phyloP scores from a whole-genome alignment of 1,284 basidiomycete genomes.

The Lentinus polychrous region DNA sequence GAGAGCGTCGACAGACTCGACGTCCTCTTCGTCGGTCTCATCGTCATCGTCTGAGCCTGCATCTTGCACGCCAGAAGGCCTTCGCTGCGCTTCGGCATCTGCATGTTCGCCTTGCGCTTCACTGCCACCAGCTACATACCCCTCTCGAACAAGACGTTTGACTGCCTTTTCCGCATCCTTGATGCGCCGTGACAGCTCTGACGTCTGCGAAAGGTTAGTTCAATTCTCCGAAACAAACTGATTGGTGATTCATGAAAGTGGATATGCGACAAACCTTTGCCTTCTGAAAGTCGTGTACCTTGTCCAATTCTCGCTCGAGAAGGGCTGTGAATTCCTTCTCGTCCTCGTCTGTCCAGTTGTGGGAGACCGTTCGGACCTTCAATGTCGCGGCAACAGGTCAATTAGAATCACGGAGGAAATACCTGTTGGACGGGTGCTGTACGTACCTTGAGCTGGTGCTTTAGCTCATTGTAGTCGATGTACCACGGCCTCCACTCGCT shows the following conservation, averaged over 20 bases:
- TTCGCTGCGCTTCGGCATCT: constrained; percentile 52
- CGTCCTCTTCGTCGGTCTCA: constrained; percentile 50
- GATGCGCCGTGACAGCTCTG: constrained; percentile 78
- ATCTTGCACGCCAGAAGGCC: constrained; percentile 47
- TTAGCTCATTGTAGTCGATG: constrained; percentile 83
- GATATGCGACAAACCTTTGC: constrained; percentile 55
- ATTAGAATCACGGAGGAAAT: not conserved
- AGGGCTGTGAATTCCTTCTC: constrained; percentile 76
- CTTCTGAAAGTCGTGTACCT: constrained; percentile 94
- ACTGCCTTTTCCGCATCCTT: constrained; percentile 77
- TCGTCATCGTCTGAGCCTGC: constrained; percentile 67
- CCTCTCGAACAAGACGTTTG: constrained; percentile 65
- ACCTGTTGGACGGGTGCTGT: not conserved
- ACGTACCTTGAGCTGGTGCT: constrained; percentile 81
- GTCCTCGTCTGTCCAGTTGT: constrained; percentile 69
- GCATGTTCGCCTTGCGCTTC: constrained; percentile 9
- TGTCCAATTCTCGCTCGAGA: constrained; percentile 87
- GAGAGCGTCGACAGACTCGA: constrained; percentile 68
- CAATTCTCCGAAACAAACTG: not conserved
- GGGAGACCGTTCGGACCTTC: constrained; percentile 53
- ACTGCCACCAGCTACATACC: constrained; percentile 22
- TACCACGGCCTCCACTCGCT: constrained; percentile 89
- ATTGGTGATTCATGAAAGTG: not conserved
- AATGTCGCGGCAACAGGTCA: constrained; percentile 1
- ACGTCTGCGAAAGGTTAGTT: constrained; percentile 47